Evolutionary conservation across 2,329 filamentous ascomycete species (phyloP).

Genomic region (Nemania sp.): DNA sequence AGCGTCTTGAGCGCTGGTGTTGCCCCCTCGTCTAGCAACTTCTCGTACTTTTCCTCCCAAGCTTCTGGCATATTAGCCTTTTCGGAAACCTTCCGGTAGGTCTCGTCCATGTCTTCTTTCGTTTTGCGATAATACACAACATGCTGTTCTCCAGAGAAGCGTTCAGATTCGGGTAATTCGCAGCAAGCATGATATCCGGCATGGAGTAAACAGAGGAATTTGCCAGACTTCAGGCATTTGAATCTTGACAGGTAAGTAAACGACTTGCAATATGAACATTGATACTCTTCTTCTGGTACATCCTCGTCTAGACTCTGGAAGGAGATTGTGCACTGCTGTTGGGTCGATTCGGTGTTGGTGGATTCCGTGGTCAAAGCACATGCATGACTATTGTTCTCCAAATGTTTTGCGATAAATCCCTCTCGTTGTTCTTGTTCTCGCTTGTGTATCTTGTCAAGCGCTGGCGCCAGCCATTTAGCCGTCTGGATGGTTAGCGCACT

Average conservation of each 20-base stretch:
- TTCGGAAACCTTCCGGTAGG: slow-evolving; percentile 78
- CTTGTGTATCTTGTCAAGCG: slow-evolving; percentile 75
- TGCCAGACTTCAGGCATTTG: slow-evolving; percentile 79
- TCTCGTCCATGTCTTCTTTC: slow-evolving; percentile 67
- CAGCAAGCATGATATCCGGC: slow-evolving; percentile 83
- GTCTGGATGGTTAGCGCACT: slow-evolving; percentile 77
- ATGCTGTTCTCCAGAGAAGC: slow-evolving; percentile 73
- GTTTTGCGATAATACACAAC: slow-evolving; percentile 77
- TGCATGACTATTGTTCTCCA: slow-evolving; percentile 56
- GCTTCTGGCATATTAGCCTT: slow-evolving; percentile 83
- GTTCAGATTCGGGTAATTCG: slow-evolving; percentile 65
- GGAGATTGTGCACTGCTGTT: slow-evolving; percentile 59
- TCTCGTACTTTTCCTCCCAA: slow-evolving; percentile 91
- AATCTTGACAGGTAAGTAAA: slow-evolving; percentile 92
- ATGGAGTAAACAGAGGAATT: slow-evolving; percentile 81
- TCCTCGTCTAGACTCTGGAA: slow-evolving; percentile 73
- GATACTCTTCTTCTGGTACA: slow-evolving; percentile 88
- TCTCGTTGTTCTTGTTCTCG: slow-evolving; percentile 73
- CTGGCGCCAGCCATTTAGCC: slow-evolving; percentile 92
- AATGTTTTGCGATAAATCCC: slow-evolving; percentile 69
- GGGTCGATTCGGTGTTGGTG: slow-evolving; percentile 51
- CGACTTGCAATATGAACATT: slow-evolving; percentile 88
- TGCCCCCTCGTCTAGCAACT: slow-evolving; percentile 79
- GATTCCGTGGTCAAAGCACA: slow-evolving; percentile 57
- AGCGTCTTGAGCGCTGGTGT: slow-evolving; percentile 85